These are phyloP conservation scores for Penicillium canariense DNA, from an alignment of 495 filamentous ascomycete genomes.

Conservation along the genomic window DNA sequence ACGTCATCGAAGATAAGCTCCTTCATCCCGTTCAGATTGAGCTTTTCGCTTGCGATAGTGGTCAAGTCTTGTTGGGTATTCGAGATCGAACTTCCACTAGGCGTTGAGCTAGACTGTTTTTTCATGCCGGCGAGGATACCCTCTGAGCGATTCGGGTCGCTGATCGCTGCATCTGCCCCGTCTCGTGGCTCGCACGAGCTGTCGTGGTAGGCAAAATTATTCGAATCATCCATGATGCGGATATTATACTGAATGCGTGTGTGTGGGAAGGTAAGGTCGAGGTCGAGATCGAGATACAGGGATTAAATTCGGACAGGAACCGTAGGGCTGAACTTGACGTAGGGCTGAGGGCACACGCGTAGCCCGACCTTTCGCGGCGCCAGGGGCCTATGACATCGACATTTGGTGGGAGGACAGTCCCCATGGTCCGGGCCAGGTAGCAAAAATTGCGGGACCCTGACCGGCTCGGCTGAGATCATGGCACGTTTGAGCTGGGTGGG, in stretches of 20 bases:
- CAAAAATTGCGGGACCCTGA: not conserved
- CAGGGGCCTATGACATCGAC: slow-evolving; percentile 15
- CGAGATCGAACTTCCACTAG: not conserved
- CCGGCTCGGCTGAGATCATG: slow-evolving; percentile 19
- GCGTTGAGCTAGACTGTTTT: slow-evolving; percentile 4
- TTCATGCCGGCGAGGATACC: slow-evolving; percentile 6
- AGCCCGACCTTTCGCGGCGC: not conserved
- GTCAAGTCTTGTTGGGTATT: slow-evolving; percentile 7
- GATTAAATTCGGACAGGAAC: not conserved
- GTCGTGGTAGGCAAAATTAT: not conserved
- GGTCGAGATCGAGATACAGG: not conserved
- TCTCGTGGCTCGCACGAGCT: not conserved
- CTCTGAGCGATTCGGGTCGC: not conserved
- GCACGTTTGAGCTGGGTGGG: not conserved
- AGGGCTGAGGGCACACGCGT: slow-evolving; percentile 21
- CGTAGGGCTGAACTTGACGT: slow-evolving; percentile 15
- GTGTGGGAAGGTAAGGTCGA: not conserved
- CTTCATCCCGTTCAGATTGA: not conserved
- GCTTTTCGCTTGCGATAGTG: slow-evolving; percentile 1
- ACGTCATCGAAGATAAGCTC: slow-evolving; percentile 8
- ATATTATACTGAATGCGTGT: not conserved
- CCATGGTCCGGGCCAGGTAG: slow-evolving; percentile 10
- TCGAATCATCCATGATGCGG: not conserved
- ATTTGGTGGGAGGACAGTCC: not conserved
- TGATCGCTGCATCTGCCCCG: not conserved